Evolutionary conservation across 768 basidiomycete genomes (phyloP).

Genomic region (Psilocybe azurescens): DNA sequence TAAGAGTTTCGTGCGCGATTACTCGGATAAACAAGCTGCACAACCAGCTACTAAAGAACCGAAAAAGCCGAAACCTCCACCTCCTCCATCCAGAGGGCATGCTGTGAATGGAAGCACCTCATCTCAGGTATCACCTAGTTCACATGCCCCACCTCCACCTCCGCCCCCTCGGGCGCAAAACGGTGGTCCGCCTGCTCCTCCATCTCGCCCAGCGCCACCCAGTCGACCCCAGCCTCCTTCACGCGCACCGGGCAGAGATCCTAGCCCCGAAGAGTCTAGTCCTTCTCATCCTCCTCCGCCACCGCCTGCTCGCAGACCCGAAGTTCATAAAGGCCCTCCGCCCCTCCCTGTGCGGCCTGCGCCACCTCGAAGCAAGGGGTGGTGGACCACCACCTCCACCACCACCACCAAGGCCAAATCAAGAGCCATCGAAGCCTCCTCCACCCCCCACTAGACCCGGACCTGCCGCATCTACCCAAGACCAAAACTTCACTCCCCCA

Average conservation of each 20-base stretch:
- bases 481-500: conserved; percentile 25
- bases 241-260: conserved; percentile 34
- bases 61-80: conserved; percentile 55
- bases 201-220: conserved; percentile 43
- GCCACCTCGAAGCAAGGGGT: conserved; percentile 21
- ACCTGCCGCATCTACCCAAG: conserved; percentile 19
- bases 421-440: conserved; percentile 8
- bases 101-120: conserved; percentile 39
- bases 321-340: conserved; percentile 36
- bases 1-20: conserved; percentile 74
- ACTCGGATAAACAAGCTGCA: conserved; percentile 38
- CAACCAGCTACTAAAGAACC: conserved; percentile 41
- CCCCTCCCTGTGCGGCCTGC: conserved; percentile 27
- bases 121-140: conserved; percentile 41
- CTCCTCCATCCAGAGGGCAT: conserved; percentile 56
- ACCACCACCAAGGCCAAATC: conserved; percentile 21
- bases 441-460: conserved; percentile 27
- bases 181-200: conserved; percentile 29
- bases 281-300: conserved; percentile 45
- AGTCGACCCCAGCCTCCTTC: conserved; percentile 27
- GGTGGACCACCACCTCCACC: conserved; percentile 18
- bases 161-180: conserved; percentile 37
- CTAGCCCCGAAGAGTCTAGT: conserved; percentile 41
- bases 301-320: conserved; percentile 35
- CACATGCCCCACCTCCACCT: conserved; percentile 42